Evolutionary conservation across 805 yeast species (phyloP).

Genomic region (Candida oleophila): DNA sequence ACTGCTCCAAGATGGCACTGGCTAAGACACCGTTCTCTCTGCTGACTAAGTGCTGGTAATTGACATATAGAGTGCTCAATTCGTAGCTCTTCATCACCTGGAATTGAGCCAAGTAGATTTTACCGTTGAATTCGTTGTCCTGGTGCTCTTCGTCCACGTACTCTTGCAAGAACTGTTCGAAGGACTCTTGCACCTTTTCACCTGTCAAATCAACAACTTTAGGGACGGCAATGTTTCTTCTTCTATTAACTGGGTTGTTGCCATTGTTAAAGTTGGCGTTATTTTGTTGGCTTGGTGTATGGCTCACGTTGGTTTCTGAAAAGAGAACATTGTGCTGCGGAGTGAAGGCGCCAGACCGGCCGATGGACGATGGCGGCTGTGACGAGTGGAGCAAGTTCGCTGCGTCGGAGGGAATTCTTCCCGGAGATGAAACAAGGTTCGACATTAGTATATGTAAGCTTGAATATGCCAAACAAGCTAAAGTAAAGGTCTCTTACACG

Average conservation of each 20-base stretch:
- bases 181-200: conserved; percentile 88
- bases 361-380: conserved; percentile 43
- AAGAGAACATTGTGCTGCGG: conserved; percentile 25
- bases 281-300: conserved; percentile 9
- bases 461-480: too few species aligned
- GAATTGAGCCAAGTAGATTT: conserved; percentile 73
- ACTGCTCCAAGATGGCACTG: conserved; percentile 85
- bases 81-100: conserved; percentile 78
- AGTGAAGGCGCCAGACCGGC: conserved; percentile 32
- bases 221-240: conserved; percentile 68
- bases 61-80: conserved; percentile 75
- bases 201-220: conserved; percentile 90
- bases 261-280: neutral
- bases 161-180: conserved; percentile 78
- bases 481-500: too few species aligned
- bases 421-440: conserved; percentile 44
- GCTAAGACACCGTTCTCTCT: conserved; percentile 87
- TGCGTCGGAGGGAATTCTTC: conserved; percentile 44
- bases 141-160: conserved; percentile 41
- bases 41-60: conserved; percentile 72
- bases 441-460: conserved; percentile 25
- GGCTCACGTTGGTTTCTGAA: conserved; percentile 22
- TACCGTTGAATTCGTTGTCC: conserved; percentile 48
- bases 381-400: conserved; percentile 39
- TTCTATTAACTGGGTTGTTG: conserved; percentile 19